These are phyloP conservation scores for Penicillium diatomitis DNA, from an alignment of 495 filamentous ascomycete genomes.

Conservation along the genomic window DNA sequence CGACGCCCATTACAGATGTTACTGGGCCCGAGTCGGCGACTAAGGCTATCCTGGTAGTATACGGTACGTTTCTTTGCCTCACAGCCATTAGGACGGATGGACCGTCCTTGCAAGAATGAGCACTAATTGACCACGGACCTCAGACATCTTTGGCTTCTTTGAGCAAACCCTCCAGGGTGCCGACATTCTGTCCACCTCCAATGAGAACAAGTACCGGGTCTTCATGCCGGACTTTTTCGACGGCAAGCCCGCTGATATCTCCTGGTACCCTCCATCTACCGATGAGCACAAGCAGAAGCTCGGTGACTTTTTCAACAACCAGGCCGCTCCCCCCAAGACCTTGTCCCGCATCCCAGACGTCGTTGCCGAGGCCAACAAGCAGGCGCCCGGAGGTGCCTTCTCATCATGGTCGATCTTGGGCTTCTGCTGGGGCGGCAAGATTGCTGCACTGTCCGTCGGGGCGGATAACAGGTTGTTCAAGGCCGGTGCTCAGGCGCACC, in stretches of 20 bases:
- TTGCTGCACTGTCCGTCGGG: constrained; percentile 49
- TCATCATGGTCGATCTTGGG: constrained; percentile 81
- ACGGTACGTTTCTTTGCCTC: constrained; percentile 25
- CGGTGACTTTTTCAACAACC: constrained; percentile 64
- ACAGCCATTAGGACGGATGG: neutral
- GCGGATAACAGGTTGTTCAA: constrained; percentile 55
- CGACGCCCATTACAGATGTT: constrained; percentile 26
- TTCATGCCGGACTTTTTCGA: constrained; percentile 53
- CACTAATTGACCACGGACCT: neutral
- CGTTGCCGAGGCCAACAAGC: constrained; percentile 45
- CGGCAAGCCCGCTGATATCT: constrained; percentile 35
- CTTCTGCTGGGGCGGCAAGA: constrained; percentile 93
- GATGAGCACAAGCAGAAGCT: constrained; percentile 71
- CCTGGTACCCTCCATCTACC: constrained; percentile 66
- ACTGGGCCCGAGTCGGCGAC: constrained; percentile 42
- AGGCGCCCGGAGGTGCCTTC: constrained; percentile 36
- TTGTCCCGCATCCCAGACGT: constrained; percentile 55
- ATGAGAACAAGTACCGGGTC: constrained; percentile 43
- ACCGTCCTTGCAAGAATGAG: too few relatives aligned
- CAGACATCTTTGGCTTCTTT: constrained; percentile 50
- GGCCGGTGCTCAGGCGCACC: constrained; percentile 63
- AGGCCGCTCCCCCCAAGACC: constrained; percentile 53
- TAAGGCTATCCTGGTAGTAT: constrained; percentile 46
- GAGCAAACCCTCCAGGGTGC: constrained; percentile 48
- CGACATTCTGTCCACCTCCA: constrained; percentile 44